Evolutionary conservation across 139 green algal species (phyloP), one percentile per base, ranked within the genome.

Genomic region (Dunaliella sp.): DNA sequence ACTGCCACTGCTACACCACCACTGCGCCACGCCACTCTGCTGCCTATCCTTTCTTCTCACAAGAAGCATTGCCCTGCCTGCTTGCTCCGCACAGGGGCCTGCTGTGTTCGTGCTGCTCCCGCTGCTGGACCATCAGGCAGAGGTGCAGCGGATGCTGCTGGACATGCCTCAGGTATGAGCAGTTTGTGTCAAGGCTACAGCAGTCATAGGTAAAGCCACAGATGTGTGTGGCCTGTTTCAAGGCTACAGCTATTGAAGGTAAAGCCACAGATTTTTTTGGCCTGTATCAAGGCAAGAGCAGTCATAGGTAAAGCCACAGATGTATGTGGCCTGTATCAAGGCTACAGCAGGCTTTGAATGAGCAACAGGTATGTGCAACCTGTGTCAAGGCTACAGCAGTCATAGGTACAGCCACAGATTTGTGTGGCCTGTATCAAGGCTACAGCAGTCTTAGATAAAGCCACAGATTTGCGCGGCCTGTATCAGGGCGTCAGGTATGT

Each of bases 61-160:
- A n/a, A n/a, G n/a, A n/a, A n/a, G n/a, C n/a, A n/a, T n/a, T n/a
- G n/a, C n/a, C n/a, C n/a, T n/a, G n/a, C n/a, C n/a, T n/a, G n/a
- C n/a, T n/a, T n/a, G n/a, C n/a, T n/a, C n/a, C n/a, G n/a, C n/a
- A 37, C 81, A 88, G 58, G 81, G 48, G 48, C 48, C 48, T 65
- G 48, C 48, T 16, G 16, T 16, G 48, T 65, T 65, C 16, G 48
- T 65, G 48, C 48, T 90, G 81, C 35, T 88, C 36, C 81, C 81
- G 32, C 80, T 90, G 81, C 81, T 90, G 35, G 81, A 88, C 35
- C 81, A 88, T 76, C 84, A 90, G 82, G 28, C 81, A 24, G 88
- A 90, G 81, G 65, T 90, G 81, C 88, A 87, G 75, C 81, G 88
- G 57, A 58, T 88, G 81, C 58, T 90, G 16, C 31, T 65, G 25